Evolutionary conservation across 768 basidiomycete genomes (phyloP), one percentile per base, ranked within the genome.

Genomic region (Calocera viscosa): DNA sequence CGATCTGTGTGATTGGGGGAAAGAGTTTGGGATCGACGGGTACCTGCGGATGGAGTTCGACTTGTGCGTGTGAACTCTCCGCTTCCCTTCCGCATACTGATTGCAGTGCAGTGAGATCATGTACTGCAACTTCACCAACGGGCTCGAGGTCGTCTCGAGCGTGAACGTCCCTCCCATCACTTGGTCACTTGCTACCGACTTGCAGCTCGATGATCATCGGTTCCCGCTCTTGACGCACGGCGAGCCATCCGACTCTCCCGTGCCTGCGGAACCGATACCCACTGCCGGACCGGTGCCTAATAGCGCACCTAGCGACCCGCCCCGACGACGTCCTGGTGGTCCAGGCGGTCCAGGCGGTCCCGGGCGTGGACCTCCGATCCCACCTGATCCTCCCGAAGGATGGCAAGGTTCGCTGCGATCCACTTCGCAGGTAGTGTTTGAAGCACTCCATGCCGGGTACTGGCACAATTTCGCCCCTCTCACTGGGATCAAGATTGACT

Each of bases 1-100:
- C 2, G 73, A 72, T 1, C 70, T 83, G 22, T 83, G 82, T 70
- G 66, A 75, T 2, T 82, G 82, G 80, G 82, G 80, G 14, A 75
- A 74, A 60, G 67, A 71, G 34, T 75, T 76, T 41, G 74, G 71
- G 3, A 43, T 84, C 1, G 82, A 83, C 72, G 83, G 78, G 2
- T 82, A 79, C 69, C 74, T 82, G 63, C 78, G 82, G 81, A 76
- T 68, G 63, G 24, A 47, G 19, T 47, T 65, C 3, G 53, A 71
- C 32, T 66, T 32, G 63, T 34, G 16, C 28, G 63, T 71, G 30
- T 68, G 64, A 11, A 2, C 32, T 33, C 14, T 33, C 40, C 47
- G 34, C 17, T 64, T n/a, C 41, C 17, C 72, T 33, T 70, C 69
- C 2, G 64, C 53, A 32, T 68, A 72, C 43, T 47, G 7, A 47